These are phyloP conservation scores for Prunus yedoensis DNA, from an alignment of 331 rosid species.

Conservation along the genomic window DNA sequence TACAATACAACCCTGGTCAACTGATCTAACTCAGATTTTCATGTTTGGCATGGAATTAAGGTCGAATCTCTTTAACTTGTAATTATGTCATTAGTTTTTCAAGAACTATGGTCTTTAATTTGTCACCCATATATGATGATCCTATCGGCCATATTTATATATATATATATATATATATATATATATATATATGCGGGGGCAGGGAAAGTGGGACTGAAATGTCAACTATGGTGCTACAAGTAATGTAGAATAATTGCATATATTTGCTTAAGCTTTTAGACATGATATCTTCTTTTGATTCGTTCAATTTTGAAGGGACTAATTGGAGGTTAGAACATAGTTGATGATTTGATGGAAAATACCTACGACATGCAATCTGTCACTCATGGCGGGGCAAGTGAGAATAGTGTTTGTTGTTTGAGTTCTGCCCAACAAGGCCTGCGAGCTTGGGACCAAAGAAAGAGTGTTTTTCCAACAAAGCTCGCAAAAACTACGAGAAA, in stretches of 20 bases:
- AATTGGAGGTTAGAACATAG: slow-evolving; percentile 15
- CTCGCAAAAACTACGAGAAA: slow-evolving; percentile 20
- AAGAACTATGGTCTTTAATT: no score
- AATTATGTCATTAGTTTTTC: no score
- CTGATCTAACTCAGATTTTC: no score
- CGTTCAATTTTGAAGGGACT: neutral
- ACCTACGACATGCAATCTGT: slow-evolving; percentile 5
- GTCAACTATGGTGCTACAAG: no score
- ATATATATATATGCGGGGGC: no score
- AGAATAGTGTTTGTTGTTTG: slow-evolving; percentile 37
- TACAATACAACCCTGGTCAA: no score
- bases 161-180: no score
- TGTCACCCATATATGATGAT: neutral
- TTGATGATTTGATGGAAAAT: slow-evolving; percentile 25
- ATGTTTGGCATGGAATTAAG: no score
- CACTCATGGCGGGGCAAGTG: slow-evolving; percentile 24
- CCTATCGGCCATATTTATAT: no score
- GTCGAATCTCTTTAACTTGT: no score
- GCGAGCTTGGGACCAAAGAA: slow-evolving; percentile 30
- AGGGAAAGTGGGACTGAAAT: no score
- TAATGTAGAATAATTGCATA: neutral
- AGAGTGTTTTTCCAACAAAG: neutral
- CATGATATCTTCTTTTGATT: neutral
- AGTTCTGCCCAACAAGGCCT: slow-evolving; percentile 30
- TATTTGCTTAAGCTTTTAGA: neutral